These are phyloP conservation scores for Elaeis oleifera DNA, from an alignment of 202 grass and related monocot genomes.

Conservation along the genomic window DNA sequence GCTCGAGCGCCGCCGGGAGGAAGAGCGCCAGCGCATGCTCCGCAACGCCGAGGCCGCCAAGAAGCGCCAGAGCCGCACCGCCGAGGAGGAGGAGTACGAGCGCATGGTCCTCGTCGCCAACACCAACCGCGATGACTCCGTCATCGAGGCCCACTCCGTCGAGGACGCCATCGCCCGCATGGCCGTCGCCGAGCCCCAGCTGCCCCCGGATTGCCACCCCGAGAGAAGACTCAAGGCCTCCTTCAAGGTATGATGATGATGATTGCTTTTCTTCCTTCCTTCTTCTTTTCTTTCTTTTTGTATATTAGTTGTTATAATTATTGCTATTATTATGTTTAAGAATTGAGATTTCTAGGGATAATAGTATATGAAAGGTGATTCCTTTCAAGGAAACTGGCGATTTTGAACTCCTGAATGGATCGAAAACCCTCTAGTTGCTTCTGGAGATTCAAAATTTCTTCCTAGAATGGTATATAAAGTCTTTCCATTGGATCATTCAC, in stretches of 20 bases:
- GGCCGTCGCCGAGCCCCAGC: conserved; percentile 34
- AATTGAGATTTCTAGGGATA: too few relatives aligned
- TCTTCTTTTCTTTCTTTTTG: background rate
- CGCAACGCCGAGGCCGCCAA: conserved; percentile 55
- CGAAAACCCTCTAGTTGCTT: too few relatives aligned
- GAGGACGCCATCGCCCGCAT: conserved; percentile 68
- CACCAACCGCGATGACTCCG: conserved; percentile 87
- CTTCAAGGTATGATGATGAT: conserved; percentile 55
- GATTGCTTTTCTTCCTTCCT: background rate
- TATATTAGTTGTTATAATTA: background rate
- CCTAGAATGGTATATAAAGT: too few relatives aligned
- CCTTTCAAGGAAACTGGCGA: too few relatives aligned
- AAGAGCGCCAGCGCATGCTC: conserved; percentile 57
- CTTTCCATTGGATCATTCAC: too few relatives aligned
- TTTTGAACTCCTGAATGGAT: too few relatives aligned
- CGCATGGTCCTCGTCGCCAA: conserved; percentile 68
- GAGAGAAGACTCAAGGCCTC: conserved; percentile 81
- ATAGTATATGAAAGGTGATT: too few relatives aligned
- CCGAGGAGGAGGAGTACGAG: conserved; percentile 91
- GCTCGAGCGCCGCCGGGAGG: conserved; percentile 59
- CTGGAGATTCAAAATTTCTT: too few relatives aligned
- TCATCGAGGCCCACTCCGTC: conserved; percentile 79
- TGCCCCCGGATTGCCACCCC: conserved; percentile 68
- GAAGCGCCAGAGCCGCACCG: conserved; percentile 60
- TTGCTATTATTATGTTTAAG: too few relatives aligned